Conservation (phyloP, 2,329 filamentous ascomycete genomes). For the Fusarium papillatum region DNA sequence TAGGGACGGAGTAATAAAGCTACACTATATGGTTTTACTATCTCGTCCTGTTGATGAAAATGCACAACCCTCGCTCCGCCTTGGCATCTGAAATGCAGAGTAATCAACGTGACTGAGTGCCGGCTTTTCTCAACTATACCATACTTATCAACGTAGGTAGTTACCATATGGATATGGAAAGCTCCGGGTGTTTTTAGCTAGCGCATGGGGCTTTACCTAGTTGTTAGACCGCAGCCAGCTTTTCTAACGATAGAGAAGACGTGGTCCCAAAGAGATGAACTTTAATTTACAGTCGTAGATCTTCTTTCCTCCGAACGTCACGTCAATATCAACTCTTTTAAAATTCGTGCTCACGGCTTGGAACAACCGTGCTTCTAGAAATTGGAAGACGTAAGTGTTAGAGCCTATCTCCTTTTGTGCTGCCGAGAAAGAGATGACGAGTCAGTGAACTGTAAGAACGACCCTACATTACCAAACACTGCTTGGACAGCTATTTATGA, state of each 20-base stretch:
- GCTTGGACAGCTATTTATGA: background rate
- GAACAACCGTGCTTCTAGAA: background rate
- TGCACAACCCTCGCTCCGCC: background rate
- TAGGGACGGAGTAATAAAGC: background rate
- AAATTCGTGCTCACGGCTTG: background rate
- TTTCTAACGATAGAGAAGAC: background rate
- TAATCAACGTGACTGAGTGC: background rate
- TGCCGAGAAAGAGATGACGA: background rate
- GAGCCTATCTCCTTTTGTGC: too few species aligned
- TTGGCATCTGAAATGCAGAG: background rate
- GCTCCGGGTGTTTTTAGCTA: background rate
- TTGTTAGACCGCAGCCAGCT: background rate
- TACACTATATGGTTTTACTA: background rate
- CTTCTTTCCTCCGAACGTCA: background rate
- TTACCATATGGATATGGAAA: background rate
- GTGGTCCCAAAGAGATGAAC: background rate
- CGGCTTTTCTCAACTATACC: background rate
- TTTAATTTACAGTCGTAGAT: background rate
- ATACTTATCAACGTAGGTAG: background rate
- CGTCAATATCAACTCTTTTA: background rate
- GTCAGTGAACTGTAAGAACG: background rate
- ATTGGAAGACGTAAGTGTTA: too few species aligned
- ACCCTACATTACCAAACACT: background rate
- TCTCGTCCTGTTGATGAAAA: background rate
- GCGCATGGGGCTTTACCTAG: background rate